phyloP scores from a whole-genome alignment of 2,329 filamentous ascomycete species.

The Exophiala sideris region DNA sequence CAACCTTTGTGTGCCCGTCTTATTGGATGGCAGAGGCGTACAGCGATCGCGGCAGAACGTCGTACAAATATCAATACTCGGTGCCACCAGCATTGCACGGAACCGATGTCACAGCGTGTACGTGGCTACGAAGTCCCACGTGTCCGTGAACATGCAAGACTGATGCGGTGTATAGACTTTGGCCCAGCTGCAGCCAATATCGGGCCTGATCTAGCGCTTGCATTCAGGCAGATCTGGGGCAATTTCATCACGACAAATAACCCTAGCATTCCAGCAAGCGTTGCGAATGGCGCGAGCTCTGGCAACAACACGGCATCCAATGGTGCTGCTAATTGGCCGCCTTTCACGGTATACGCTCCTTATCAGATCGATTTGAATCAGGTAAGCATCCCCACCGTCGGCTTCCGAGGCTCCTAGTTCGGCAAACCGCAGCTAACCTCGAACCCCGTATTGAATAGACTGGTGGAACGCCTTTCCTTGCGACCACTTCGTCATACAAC shows the following conservation, averaged over 20 bases:
- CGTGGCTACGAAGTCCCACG: neutral
- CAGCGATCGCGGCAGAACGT: constrained; percentile 48
- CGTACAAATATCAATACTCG: constrained; percentile 54
- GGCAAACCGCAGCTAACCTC: neutral
- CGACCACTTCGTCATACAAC: constrained; percentile 24
- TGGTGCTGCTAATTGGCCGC: constrained; percentile 34
- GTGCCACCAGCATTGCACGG: constrained; percentile 54
- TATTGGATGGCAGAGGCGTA: constrained; percentile 54
- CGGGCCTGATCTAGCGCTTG: constrained; percentile 36
- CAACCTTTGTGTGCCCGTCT: constrained; percentile 54
- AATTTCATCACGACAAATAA: constrained; percentile 46
- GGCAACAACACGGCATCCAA: constrained; percentile 26
- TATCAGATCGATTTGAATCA: constrained; percentile 46
- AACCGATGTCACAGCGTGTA: constrained; percentile 39
- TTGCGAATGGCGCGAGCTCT: constrained; percentile 30
- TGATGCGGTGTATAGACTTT: constrained; percentile 10
- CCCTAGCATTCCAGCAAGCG: constrained; percentile 38
- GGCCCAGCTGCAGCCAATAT: constrained; percentile 21
- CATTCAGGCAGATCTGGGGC: constrained; percentile 46
- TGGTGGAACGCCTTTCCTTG: constrained; percentile 34
- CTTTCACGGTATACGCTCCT: constrained; percentile 34
- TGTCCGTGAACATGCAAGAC: neutral
- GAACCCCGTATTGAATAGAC: constrained; percentile 32
- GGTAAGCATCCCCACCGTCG: neutral
- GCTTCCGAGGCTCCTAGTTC: neutral